Base-by-base conservation (phyloP, 2,329 filamentous ascomycete species). In the Raffaelea ambrosiae region DNA sequence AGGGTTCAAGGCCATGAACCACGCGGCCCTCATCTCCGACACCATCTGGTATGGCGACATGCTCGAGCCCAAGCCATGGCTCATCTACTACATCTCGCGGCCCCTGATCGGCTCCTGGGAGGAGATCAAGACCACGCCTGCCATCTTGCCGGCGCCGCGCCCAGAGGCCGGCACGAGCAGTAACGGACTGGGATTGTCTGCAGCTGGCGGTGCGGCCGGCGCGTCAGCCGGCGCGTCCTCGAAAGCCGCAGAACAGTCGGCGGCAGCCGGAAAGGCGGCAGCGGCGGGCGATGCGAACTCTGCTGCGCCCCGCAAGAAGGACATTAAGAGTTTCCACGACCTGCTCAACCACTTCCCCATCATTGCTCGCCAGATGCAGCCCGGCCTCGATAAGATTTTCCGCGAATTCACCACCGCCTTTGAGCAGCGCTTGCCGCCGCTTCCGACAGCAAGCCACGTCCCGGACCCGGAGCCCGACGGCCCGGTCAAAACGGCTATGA, bases 321-420 rank as follows among this genome's bases (percentile, higher is more conserved):
- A 95, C 51, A 85, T 98, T 62, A 88, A 83, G 66, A 88, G 79
- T 31, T 98, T 98, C 61, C 83, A 85, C 51, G 93, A 97, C 54
- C 74, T 98, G 14, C 74, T 98, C 39, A 86, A 87, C 55, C 82
- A 89, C 57, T 98, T 97, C 55, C 93, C 93, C 2, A 86, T 95
- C 79, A 97, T 98, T 57, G 89, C 90, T 21, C 79, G 88, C 51
- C 93, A 98, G 65, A 95, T 98, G 89, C 89, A 96, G 57, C 79
- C 84, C 2, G 93, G 93, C 0, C 67, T 98, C 31, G 91, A 98
- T 59, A 84, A 83, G 58, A 69, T 97, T 22, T 95, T 97, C 60
- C 82, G 84, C 51, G 90, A 97, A 57, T 97, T 98, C 62, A 84
- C 81, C 5, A 80, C 80, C 40, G 86, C 91, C 47, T 84, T 96